Evolutionary conservation across 352 stramenopile genomes (phyloP).

Genomic region (Globisporangium splendens): DNA sequence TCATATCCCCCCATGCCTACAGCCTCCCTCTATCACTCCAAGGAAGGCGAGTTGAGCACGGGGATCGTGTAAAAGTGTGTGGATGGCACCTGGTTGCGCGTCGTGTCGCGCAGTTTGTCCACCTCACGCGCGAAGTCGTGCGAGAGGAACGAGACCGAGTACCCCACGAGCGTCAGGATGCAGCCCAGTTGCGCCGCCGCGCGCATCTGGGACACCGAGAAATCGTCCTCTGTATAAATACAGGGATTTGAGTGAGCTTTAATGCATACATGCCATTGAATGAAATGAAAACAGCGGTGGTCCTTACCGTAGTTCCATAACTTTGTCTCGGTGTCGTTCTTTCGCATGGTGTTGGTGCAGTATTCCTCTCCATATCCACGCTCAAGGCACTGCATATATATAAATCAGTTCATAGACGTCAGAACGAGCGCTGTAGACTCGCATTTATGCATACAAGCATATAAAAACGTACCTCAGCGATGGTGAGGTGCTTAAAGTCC

Average conservation of each 20-base stretch:
- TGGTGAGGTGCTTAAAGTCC: slow-evolving; percentile 37
- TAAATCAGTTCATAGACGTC: too few relatives aligned
- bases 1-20: too few relatives aligned
- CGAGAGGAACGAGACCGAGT: slow-evolving; percentile 64
- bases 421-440: too few relatives aligned
- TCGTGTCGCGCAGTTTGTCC: not conserved
- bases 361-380: slow-evolving; percentile 51
- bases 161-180: slow-evolving; percentile 71
- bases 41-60: slow-evolving; percentile 11
- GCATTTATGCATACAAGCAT: not conserved
- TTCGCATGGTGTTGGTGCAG: slow-evolving; percentile 50
- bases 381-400: slow-evolving; percentile 48
- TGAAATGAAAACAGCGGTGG: not conserved
- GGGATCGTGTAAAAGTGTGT: slow-evolving; percentile 17
- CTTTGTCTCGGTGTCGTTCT: slow-evolving; percentile 59
- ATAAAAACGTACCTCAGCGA: slow-evolving; percentile 25
- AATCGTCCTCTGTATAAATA: slow-evolving; percentile 33
- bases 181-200: slow-evolving; percentile 57
- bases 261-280: not conserved
- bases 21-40: not conserved
- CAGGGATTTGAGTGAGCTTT: not conserved
- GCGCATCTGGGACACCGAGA: slow-evolving; percentile 51
- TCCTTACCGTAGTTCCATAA: slow-evolving; percentile 65
- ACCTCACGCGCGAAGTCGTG: slow-evolving; percentile 37
- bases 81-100: slow-evolving; percentile 3